Evolutionary conservation across 306 rosid genomes (phyloP).

Genomic region (Trifolium pratense): DNA sequence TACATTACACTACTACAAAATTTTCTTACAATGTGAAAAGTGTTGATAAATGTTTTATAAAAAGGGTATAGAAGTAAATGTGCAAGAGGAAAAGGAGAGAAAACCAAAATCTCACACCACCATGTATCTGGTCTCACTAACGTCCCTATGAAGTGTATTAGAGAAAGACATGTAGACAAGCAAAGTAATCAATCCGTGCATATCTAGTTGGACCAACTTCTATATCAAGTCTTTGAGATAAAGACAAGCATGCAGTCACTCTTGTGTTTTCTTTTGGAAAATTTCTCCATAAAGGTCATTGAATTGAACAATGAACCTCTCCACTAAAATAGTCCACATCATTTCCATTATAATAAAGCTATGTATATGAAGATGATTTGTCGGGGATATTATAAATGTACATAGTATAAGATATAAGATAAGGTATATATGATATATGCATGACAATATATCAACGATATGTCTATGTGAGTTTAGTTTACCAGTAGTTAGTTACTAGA

Average conservation of each 20-base stretch:
- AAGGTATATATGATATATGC: no score
- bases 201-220: conserved; percentile 1
- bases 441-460: no score
- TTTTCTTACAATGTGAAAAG: no score
- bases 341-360: neutral
- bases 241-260: neutral
- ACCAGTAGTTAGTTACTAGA: no score
- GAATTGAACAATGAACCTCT: neutral
- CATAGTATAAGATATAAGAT: no score
- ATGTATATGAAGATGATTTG: neutral
- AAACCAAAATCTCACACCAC: neutral
- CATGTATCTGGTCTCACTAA: conserved; percentile 1
- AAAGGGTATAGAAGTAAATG: conserved; percentile 1
- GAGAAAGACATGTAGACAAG: neutral
- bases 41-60: no score
- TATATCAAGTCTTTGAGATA: neutral
- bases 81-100: neutral
- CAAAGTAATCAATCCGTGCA: conserved; percentile 11
- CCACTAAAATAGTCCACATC: conserved; percentile 12
- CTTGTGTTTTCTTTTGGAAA: neutral
- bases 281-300: neutral
- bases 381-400: neutral
- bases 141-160: neutral
- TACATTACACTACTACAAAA: no score
- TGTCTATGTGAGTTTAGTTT: no score